Evolutionary conservation across 768 basidiomycete genomes (phyloP).

Genomic region (Panaeolus cyanescens): DNA sequence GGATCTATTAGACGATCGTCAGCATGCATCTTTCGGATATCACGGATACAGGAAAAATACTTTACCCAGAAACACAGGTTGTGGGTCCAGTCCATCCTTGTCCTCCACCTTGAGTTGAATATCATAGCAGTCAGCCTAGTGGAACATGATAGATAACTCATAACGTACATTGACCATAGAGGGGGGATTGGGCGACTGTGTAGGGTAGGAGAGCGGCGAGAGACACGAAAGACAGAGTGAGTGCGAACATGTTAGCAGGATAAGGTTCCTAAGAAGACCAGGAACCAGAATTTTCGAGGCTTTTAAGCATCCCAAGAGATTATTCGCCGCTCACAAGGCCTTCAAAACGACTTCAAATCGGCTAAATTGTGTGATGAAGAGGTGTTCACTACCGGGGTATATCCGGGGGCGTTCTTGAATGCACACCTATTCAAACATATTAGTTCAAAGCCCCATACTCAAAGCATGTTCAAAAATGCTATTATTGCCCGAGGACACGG

Average conservation of each 20-base stretch:
- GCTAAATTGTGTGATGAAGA: too few relatives aligned
- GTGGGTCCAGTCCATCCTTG: not conserved
- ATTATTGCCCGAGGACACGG: too few relatives aligned
- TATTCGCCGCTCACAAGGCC: too few relatives aligned
- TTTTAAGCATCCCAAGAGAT: not conserved
- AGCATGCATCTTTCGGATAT: too few relatives aligned
- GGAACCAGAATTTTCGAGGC: not conserved
- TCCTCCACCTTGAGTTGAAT: not conserved
- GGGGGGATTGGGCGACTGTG: not conserved
- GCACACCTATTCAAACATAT: too few relatives aligned
- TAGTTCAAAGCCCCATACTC: too few relatives aligned
- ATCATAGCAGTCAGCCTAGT: not conserved
- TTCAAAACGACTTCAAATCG: too few relatives aligned
- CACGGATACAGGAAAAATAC: too few relatives aligned
- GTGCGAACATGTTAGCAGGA: not conserved
- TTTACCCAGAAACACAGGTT: not conserved
- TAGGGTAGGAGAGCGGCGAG: not conserved
- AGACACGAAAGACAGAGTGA: not conserved
- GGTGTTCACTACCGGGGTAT: too few relatives aligned
- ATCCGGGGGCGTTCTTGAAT: too few relatives aligned
- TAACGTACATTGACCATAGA: not conserved
- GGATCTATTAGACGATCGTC: not conserved
- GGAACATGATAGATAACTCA: too few relatives aligned
- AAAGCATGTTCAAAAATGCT: too few relatives aligned
- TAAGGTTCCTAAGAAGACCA: not conserved